Evolutionary conservation across 2,329 filamentous ascomycete genomes (phyloP).

Genomic region (Pyricularia sp.): DNA sequence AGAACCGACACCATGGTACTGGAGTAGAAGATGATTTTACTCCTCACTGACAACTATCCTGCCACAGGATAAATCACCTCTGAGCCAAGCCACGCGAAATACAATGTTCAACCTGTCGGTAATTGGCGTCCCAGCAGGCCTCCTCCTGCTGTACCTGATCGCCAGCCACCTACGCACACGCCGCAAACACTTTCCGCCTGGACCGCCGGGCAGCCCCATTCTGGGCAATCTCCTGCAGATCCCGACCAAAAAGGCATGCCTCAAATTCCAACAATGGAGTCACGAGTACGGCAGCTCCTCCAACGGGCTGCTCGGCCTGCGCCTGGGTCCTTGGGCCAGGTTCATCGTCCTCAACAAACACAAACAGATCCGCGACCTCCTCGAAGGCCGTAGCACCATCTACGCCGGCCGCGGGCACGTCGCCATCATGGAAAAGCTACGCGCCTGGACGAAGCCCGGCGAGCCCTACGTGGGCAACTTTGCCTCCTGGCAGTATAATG

Average conservation of each 20-base stretch:
- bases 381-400: slow-evolving; percentile 34
- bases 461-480: neutral
- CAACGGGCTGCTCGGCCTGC: slow-evolving; percentile 24
- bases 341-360: slow-evolving; percentile 22
- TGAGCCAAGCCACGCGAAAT: no score
- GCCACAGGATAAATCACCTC: neutral
- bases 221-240: slow-evolving; percentile 23
- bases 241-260: slow-evolving; percentile 24
- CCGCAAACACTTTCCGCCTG: slow-evolving; percentile 11
- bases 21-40: neutral
- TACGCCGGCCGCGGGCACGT: slow-evolving; percentile 30
- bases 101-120: no score
- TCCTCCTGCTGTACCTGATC: neutral
- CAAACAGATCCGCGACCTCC: slow-evolving; percentile 32
- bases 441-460: neutral
- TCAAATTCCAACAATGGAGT: slow-evolving; percentile 39
- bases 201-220: slow-evolving; percentile 15
- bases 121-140: neutral
- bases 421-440: neutral
- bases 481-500: slow-evolving; percentile 8
- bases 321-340: neutral
- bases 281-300: slow-evolving; percentile 33
- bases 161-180: neutral
- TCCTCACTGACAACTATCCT: neutral
- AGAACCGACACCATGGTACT: neutral